Base-by-base conservation (phyloP, 163 green algal species). In the Scenedesmus sp. region DNA sequence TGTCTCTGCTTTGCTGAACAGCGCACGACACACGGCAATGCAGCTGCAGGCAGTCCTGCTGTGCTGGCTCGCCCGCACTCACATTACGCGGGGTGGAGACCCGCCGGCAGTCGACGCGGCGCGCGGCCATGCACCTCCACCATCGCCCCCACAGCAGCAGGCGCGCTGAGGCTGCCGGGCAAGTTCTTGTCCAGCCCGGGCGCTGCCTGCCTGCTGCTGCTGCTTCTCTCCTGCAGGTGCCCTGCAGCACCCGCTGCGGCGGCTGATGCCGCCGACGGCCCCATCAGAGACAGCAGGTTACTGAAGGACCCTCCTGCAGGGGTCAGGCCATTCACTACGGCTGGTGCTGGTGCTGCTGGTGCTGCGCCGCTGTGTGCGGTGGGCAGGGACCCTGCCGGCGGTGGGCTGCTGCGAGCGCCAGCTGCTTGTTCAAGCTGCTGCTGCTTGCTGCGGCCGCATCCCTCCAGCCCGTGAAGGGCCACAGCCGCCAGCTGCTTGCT, bases 401-500 rank as follows among this genome's bases (percentile, higher is more conserved):
- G 33, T 5, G 83, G 46, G 87, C 59, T 87, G 78, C 87, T 15
- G 78, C 40, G 61, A 53, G 56, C 56, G 42, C 59, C n/a, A 53
- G 81, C 65, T 49, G 59, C 43, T 40, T 49, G n/a, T 83, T 87
- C 49, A 42, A 79, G 65, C 56, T 87, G 85, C 65, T 49, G 81
- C 68, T 81, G 53, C 20, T 30, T 26, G 65, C 65, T 76, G 65
- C 65, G 24, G 65, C 65, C 40, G 65, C 65, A 26, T 92, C 83
- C 9, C 89, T 73, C 80, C 92, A 93, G 26, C 78, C 56, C 0
- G 92, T 84, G 73, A 95, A 96, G 7, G 93, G 93, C 94, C 94
- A 96, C 65, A 96, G 53, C 83, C 88, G 90, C 94, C 94, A 96
- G 72, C 90, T 94, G 85, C 85, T 88, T 73, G 68, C 30, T n/a